Evolutionary conservation across 2,329 filamentous ascomycete species (phyloP).

Genomic region (Chrysoporthe cubensis): DNA sequence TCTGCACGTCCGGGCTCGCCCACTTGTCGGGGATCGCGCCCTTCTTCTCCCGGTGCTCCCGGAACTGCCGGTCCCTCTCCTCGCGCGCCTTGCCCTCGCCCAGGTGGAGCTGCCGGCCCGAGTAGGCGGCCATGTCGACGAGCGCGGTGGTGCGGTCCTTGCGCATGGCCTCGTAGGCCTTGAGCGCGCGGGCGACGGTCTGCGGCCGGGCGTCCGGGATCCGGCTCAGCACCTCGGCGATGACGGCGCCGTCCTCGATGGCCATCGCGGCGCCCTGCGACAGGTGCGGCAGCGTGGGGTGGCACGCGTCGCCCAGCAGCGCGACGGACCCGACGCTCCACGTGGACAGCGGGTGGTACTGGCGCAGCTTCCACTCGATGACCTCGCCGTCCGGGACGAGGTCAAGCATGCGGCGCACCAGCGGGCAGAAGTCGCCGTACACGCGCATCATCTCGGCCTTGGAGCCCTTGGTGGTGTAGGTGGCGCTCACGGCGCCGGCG

Average conservation of each 20-base stretch:
- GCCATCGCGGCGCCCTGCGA: constrained; percentile 71
- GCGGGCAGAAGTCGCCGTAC: constrained; percentile 63
- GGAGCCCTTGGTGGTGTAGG: constrained; percentile 66
- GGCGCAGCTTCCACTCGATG: constrained; percentile 67
- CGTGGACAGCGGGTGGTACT: constrained; percentile 58
- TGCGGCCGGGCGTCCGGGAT: constrained; percentile 42
- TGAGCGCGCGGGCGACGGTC: constrained; percentile 53
- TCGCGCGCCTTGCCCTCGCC: constrained; percentile 62
- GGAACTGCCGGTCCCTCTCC: constrained; percentile 61
- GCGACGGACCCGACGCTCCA: constrained; percentile 63
- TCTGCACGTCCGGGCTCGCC: constrained; percentile 71
- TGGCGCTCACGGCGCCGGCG: constrained; percentile 58
- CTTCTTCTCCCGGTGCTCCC: constrained; percentile 51
- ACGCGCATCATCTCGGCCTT: constrained; percentile 66
- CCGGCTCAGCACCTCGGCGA: constrained; percentile 56
- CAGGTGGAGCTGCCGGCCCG: constrained; percentile 59
- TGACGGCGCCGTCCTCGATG: constrained; percentile 67
- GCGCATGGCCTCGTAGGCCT: constrained; percentile 59
- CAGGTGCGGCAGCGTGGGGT: constrained; percentile 69
- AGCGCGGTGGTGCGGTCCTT: constrained; percentile 58
- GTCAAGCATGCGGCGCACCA: constrained; percentile 61
- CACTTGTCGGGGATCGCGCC: constrained; percentile 67
- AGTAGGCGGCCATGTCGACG: constrained; percentile 57
- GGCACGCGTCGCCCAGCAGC: constrained; percentile 67
- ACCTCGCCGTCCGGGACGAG: constrained; percentile 65